phyloP scores from a whole-genome alignment of 306 rosid species.

The Pyrus pyrifolia region DNA sequence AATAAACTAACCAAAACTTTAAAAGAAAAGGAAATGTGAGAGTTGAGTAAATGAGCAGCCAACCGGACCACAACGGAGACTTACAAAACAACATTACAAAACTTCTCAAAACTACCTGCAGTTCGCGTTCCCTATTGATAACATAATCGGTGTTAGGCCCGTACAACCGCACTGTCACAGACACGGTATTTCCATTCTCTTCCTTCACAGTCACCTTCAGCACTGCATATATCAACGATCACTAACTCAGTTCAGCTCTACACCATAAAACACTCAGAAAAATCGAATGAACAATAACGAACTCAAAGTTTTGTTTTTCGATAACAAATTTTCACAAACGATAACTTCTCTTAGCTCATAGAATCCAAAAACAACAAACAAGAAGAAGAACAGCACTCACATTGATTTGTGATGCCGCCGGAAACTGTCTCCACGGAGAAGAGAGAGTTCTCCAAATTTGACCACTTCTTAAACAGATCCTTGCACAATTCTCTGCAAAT shows the following conservation, averaged over 20 bases:
- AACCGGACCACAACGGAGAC: not conserved
- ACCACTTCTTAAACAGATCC: conserved; percentile 78
- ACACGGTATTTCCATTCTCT: conserved; percentile 36
- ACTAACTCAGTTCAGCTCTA: not conserved
- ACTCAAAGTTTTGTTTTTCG: not conserved
- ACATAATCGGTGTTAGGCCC: conserved; percentile 91
- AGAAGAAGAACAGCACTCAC: conserved; percentile 38
- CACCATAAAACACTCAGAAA: not conserved
- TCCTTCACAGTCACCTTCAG: conserved; percentile 66
- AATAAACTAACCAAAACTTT: not conserved
- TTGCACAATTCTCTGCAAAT: conserved; percentile 61
- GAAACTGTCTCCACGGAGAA: conserved; percentile 69
- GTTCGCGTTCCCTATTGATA: conserved; percentile 74
- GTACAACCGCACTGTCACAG: conserved; percentile 60
- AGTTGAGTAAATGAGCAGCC: not conserved
- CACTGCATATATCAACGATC: conserved; percentile 37
- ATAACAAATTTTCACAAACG: not conserved
- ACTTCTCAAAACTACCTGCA: conserved; percentile 51
- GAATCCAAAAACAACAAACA: not conserved
- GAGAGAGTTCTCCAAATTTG: conserved; percentile 54
- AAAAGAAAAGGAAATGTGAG: not conserved
- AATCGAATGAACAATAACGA: not conserved
- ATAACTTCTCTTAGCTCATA: not conserved
- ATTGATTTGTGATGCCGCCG: conserved; percentile 89
- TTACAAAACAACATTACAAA: not conserved